Conservation (phyloP, 2,329 filamentous ascomycete genomes). For the Pseudocercospora crystallina region DNA sequence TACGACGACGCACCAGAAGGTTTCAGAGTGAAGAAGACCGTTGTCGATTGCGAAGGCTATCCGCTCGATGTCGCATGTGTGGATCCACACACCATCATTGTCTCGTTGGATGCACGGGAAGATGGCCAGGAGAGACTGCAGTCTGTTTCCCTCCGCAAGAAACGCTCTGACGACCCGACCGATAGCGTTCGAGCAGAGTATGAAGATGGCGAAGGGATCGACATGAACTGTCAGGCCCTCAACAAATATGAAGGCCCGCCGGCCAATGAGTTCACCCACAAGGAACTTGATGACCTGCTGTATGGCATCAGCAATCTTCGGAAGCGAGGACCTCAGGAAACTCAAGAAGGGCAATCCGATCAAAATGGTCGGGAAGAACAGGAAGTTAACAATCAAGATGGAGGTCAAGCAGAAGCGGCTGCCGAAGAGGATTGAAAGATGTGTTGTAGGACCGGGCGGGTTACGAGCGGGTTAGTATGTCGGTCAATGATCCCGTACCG, state of each 20-base stretch:
- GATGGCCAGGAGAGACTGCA: slow-evolving; percentile 6
- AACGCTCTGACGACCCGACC: background rate
- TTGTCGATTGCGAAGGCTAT: background rate
- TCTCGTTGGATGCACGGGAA: slow-evolving; percentile 11
- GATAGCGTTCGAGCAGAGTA: slow-evolving; percentile 1
- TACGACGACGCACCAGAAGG: background rate
- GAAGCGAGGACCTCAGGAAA: slow-evolving; percentile 41
- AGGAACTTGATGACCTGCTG: slow-evolving; percentile 45
- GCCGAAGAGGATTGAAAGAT: background rate
- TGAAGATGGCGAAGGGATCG: slow-evolving; percentile 4
- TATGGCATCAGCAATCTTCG: slow-evolving; percentile 51
- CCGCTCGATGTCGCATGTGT: slow-evolving; percentile 15
- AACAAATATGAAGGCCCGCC: slow-evolving; percentile 15
- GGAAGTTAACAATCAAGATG: slow-evolving; percentile 1
- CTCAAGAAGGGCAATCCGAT: background rate
- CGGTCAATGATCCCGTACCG: too few species aligned
- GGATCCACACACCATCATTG: slow-evolving; percentile 2
- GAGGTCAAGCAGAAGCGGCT: slow-evolving; percentile 4
- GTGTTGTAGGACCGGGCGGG: background rate
- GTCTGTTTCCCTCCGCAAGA: background rate
- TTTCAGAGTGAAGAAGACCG: background rate
- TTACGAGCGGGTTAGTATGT: too few species aligned
- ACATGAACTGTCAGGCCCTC: slow-evolving; percentile 8
- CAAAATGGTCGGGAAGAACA: background rate
- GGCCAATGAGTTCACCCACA: slow-evolving; percentile 33